Evolutionary conservation across 2,329 filamentous ascomycete species (phyloP), one percentile per base, ranked within the genome.

Genomic region (Aspergillus sclerotialis): DNA sequence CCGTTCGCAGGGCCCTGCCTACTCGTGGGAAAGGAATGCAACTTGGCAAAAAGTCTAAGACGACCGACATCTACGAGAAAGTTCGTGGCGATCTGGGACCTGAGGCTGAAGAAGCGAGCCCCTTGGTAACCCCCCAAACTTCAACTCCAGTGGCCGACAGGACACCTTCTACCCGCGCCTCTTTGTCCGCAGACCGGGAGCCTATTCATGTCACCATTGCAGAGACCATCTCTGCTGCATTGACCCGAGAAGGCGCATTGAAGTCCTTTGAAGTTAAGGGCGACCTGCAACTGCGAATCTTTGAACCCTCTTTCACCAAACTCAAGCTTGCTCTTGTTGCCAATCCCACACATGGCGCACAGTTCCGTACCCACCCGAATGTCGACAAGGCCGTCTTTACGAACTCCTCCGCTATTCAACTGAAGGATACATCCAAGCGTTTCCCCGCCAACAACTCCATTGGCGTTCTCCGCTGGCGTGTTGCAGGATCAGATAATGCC

Each of bases 11-110:
- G 41, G 59, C 65, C 12, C 37, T 68, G 18, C 57, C 84, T 32
- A 76, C 82, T 39, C 87, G 93, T 67, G 88, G 87, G 52, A 98
- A 98, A 72, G 92, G 92, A 49, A 98, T 98, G 93, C 90, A 96
- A 64, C 73, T 98, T 37, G 92, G 92, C 65, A 96, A 96, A 73
- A 98, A 98, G 70, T 94, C 86, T 40, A 96, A 96, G 72, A 89
- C 86, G 14, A 94, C 84, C 18, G 90, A 94, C 61, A 94, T 96
- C 74, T 96, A 94, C 60, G 90, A 96, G 65, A 84, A 89, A 53
- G 89, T 98, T 21, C 82, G 88, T 47, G 86, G 85, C 39, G 90
- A 96, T 46, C 73, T 96, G 57, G 89, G 88, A n/a, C 75, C 82
- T 24, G 87, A 94, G 55, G 79, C 79, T 24, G 88, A 94, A 57